These are phyloP conservation scores for Kluyveromyces wickerhamii DNA, from an alignment of 805 yeast genomes.

Conservation along the genomic window DNA sequence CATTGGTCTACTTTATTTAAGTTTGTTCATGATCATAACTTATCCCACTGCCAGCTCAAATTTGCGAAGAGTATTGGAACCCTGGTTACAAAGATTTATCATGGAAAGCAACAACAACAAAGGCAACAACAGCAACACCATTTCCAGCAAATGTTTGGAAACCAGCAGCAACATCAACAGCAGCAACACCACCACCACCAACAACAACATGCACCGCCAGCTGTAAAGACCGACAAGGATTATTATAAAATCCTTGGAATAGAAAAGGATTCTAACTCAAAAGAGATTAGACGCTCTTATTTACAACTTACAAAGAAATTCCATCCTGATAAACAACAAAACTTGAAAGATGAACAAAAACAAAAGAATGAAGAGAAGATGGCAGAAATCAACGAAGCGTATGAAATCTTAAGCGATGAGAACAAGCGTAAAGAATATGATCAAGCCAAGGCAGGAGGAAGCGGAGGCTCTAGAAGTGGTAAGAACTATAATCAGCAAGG, in stretches of 20 bases:
- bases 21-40: conserved; percentile 18
- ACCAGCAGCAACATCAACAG: conserved; percentile 26
- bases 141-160: conserved; percentile 26
- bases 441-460: conserved; percentile 27
- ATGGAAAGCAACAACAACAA: conserved; percentile 37
- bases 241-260: conserved; percentile 75
- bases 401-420: conserved; percentile 70
- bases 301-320: conserved; percentile 67
- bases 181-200: conserved; percentile 32
- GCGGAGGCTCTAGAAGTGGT: neutral
- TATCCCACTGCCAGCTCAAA: conserved; percentile 13
- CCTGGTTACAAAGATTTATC: conserved; percentile 34
- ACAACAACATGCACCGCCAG: conserved; percentile 20
- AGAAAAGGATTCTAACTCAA: conserved; percentile 54
- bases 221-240: conserved; percentile 41
- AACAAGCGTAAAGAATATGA: conserved; percentile 63
- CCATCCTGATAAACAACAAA: conserved; percentile 89
- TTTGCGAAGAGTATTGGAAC: conserved; percentile 19
- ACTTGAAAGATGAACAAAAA: conserved; percentile 45
- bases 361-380: conserved; percentile 73
- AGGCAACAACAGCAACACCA: conserved; percentile 42
- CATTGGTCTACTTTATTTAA: conserved; percentile 11
- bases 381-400: conserved; percentile 90
- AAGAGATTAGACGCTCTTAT: conserved; percentile 73
- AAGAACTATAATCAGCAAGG: neutral